Evolutionary conservation across 2,329 filamentous ascomycete species (phyloP).

Genomic region (Apiospora aurea): DNA sequence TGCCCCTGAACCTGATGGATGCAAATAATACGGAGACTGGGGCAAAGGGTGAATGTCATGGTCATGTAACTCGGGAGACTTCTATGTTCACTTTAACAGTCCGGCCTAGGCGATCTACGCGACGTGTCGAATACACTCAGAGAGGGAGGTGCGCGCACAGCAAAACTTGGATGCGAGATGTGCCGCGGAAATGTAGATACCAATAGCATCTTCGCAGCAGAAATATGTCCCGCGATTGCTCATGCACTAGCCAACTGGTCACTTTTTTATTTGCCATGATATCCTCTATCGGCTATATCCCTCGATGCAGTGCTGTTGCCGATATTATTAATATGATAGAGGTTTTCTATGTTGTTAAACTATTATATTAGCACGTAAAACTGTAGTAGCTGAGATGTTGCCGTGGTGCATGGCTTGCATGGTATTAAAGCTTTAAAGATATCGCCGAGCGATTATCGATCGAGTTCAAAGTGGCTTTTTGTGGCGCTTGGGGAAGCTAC

Average conservation of each 20-base stretch:
- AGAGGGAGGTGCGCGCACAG: background rate
- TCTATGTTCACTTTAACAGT: background rate
- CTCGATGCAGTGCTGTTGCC: background rate
- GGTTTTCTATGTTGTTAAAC: background rate
- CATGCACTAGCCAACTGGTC: background rate
- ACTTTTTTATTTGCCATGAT: background rate
- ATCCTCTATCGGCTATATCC: background rate
- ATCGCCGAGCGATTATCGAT: background rate
- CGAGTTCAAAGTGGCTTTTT: background rate
- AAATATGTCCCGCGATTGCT: background rate
- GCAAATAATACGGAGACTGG: background rate
- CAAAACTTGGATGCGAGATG: background rate
- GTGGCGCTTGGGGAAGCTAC: background rate
- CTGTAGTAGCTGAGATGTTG: background rate
- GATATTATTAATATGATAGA: background rate
- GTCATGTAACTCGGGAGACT: background rate
- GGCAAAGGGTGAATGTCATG: background rate
- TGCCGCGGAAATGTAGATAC: slow-evolving; percentile 8
- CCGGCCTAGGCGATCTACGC: background rate
- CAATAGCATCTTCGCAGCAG: slow-evolving; percentile 1
- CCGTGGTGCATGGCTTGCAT: background rate
- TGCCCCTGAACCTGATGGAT: background rate
- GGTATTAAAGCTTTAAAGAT: background rate
- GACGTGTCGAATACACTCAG: background rate
- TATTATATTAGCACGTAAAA: background rate